These are phyloP conservation scores for Schwanniomyces pseudopolymorphus DNA, from an alignment of 805 yeast genomes.

Conservation along the genomic window DNA sequence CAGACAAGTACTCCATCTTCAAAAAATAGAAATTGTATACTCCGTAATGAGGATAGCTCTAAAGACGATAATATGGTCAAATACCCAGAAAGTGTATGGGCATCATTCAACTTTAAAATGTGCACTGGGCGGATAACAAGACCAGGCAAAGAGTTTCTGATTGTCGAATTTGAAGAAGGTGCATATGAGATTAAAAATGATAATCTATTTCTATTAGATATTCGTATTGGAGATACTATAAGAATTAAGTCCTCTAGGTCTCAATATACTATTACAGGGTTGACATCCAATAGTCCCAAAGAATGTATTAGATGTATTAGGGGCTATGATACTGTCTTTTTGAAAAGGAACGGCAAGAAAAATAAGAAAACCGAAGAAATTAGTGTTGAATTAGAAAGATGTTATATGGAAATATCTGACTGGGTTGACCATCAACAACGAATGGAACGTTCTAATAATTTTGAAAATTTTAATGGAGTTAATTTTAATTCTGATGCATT, in stretches of 20 bases:
- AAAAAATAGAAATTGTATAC: neutral
- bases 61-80: constrained; percentile 8
- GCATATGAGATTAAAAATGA: constrained; percentile 29
- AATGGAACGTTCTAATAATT: constrained; percentile 8
- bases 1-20: neutral
- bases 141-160: constrained; percentile 24
- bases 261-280: constrained; percentile 46
- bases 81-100: constrained; percentile 49
- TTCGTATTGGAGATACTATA: constrained; percentile 57
- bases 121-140: constrained; percentile 48
- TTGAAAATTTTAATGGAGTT: constrained; percentile 6
- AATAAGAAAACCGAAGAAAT: constrained; percentile 12
- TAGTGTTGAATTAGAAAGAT: constrained; percentile 26
- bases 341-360: constrained; percentile 22
- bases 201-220: constrained; percentile 48
- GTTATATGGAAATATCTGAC: constrained; percentile 39
- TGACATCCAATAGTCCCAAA: constrained; percentile 20
- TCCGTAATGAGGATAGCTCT: neutral
- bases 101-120: constrained; percentile 45
- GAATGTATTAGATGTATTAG: constrained; percentile 51
- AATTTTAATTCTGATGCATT: neutral
- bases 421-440: constrained; percentile 38
- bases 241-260: constrained; percentile 28
- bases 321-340: constrained; percentile 55
- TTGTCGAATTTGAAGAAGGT: constrained; percentile 43